Evolutionary conservation across 768 basidiomycete species (phyloP), one percentile per base, ranked within the genome.

Genomic region (Rhodotorula graminis): DNA sequence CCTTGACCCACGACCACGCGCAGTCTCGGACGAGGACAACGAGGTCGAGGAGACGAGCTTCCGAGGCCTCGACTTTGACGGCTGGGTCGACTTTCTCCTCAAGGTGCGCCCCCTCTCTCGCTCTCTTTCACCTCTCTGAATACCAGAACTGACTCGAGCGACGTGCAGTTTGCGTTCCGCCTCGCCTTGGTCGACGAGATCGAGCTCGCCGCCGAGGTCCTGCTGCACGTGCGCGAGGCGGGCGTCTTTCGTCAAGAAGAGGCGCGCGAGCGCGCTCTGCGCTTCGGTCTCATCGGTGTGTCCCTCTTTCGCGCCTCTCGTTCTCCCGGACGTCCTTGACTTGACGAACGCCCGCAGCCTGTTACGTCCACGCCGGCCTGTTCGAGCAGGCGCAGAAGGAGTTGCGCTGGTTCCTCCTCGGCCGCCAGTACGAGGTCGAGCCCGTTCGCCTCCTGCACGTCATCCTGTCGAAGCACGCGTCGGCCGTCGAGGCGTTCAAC

Each of bases 371-470:
- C 2, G 85, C 84, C 10, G 83, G 86, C 62, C 85, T 86, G 19
- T 86, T 85, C 77, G 77, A 82, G 31, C 82, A 84, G 18, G 86
- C 90, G 25, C 86, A 91, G 25, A 89, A 91, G 71, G 89, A 91
- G 77, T 85, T 85, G 46, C 87, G 92, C 37, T 89, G 89, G 73
- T 82, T 97, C 46, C 87, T 90, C 68, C 87, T 85, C 46, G 81
- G 82, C 0, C 84, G 92, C 78, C 92, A 95, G 78, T 93, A 91
- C 83, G 89, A 93, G 78, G 90, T 92, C 65, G 92, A 94, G 55
- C 89, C 92, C 0, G 82, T 90, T 21, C 88, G 92, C 12, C 85
- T 97, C 61, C 84, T 95, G 31, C 79, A 89, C 8, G 89, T 89
- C 0, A 86, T 86, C 0, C 84, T 96, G 8, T 87, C 88, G 0